phyloP scores from a whole-genome alignment of 1,284 basidiomycete genomes.

The Wallemia mellicola region DNA sequence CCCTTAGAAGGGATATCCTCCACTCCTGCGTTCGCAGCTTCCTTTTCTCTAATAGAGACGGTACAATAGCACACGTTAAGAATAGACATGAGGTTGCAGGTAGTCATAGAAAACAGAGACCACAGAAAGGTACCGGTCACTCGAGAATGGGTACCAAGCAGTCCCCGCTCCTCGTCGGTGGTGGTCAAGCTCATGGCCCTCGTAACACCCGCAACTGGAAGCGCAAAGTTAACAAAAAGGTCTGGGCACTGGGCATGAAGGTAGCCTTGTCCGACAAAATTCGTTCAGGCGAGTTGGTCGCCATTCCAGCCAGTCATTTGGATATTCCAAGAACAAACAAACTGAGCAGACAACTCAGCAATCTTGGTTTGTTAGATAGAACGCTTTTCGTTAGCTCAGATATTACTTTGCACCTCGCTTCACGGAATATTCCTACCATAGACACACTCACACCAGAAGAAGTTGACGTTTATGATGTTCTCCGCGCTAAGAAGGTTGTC shows the following conservation, averaged over 20 bases:
- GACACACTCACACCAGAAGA: not conserved
- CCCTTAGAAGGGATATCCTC: conserved; percentile 15
- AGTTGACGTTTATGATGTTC: not conserved
- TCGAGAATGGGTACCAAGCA: conserved; percentile 16
- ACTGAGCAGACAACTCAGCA: not conserved
- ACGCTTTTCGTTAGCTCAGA: not conserved
- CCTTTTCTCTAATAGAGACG: conserved; percentile 16
- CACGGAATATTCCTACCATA: not conserved
- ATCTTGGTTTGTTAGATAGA: not conserved
- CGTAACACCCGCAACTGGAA: conserved; percentile 6
- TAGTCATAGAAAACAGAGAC: conserved; percentile 16
- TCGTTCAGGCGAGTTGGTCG: conserved; percentile 5
- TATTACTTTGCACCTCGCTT: not conserved
- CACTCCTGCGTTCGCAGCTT: conserved; percentile 18
- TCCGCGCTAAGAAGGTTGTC: not conserved
- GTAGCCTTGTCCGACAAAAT: conserved; percentile 8
- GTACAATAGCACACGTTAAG: conserved; percentile 17
- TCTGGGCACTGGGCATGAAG: conserved; percentile 7
- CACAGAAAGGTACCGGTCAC: conserved; percentile 18
- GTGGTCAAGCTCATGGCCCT: conserved; percentile 9
- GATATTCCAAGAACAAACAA: not conserved
- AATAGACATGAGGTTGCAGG: conserved; percentile 16
- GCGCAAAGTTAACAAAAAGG: conserved; percentile 8
- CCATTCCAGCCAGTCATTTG: conserved; percentile 1
- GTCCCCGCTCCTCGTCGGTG: conserved; percentile 16